These are phyloP conservation scores for Metschnikowia kofuensis DNA, from an alignment of 805 yeast genomes.

Conservation along the genomic window DNA sequence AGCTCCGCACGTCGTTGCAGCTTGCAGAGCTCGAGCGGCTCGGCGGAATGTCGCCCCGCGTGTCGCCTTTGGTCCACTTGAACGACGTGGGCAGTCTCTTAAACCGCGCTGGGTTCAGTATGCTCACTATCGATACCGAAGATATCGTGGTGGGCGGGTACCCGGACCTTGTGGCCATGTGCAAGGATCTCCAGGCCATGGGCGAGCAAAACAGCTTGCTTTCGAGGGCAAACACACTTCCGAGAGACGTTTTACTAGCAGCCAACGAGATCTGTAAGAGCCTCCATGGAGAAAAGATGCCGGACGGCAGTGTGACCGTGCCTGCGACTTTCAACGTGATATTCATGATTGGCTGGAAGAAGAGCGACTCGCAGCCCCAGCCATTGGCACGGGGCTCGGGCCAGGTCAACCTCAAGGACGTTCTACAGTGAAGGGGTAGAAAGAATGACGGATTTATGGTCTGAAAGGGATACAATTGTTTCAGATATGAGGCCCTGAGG, in stretches of 20 bases:
- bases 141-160: constrained; percentile 73
- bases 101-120: constrained; percentile 72
- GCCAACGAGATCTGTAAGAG: constrained; percentile 71
- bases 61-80: constrained; percentile 77
- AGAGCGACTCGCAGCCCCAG: constrained; percentile 63
- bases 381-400: constrained; percentile 75
- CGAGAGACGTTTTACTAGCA: constrained; percentile 65
- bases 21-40: constrained; percentile 76
- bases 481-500: too few species aligned
- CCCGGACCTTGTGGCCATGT: constrained; percentile 65
- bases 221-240: constrained; percentile 37
- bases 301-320: constrained; percentile 42
- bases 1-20: constrained; percentile 74
- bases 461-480: neutral
- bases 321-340: constrained; percentile 80
- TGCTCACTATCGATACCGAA: constrained; percentile 81
- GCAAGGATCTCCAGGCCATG: constrained; percentile 74
- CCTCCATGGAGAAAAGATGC: constrained; percentile 65
- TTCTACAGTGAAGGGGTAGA: constrained; percentile 26
- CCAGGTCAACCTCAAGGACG: constrained; percentile 65
- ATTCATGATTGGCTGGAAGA: constrained; percentile 89
- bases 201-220: constrained; percentile 79
- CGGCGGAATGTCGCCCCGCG: constrained; percentile 78
- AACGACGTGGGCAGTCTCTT: constrained; percentile 71
- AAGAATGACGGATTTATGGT: neutral